Evolutionary conservation across 345 rosid genomes (phyloP).

Genomic region (Pugionium cornutum): DNA sequence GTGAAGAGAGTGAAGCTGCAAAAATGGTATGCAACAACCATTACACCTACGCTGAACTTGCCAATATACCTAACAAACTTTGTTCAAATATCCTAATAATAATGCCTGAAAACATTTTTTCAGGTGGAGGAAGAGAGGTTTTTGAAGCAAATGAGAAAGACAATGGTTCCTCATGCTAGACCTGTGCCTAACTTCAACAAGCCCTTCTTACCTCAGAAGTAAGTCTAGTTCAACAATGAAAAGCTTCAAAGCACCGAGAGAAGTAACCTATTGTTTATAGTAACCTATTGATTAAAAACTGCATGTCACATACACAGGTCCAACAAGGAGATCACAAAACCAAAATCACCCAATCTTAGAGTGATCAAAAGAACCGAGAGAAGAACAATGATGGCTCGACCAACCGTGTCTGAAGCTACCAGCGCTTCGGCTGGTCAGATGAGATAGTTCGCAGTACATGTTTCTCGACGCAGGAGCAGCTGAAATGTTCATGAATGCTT

Average conservation of each 20-base stretch:
- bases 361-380: background rate
- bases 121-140: slow-evolving; percentile 91
- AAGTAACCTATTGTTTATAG: background rate
- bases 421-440: background rate
- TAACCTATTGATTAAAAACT: background rate
- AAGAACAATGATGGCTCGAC: slow-evolving; percentile 29
- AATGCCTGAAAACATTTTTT: slow-evolving; percentile 20
- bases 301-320: slow-evolving; percentile 47
- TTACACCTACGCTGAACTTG: background rate
- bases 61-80: background rate
- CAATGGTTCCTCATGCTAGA: slow-evolving; percentile 90
- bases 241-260: background rate
- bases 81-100: background rate
- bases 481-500: slow-evolving; percentile 77
- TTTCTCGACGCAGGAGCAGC: slow-evolving; percentile 23
- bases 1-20: slow-evolving; percentile 91
- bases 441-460: slow-evolving; percentile 12
- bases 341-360: slow-evolving; percentile 61
- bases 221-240: background rate
- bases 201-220: slow-evolving; percentile 75
- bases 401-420: slow-evolving; percentile 23
- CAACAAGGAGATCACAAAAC: slow-evolving; percentile 63
- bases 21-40: slow-evolving; percentile 58
- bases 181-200: slow-evolving; percentile 81
- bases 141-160: slow-evolving; percentile 81